A percentile compares a stretch with the other conserved stretches of the same genome.
Evolutionary conservation across 495 filamentous ascomycete genomes (phyloP).

Genomic region (Aspergillus heteromorphus): DNA sequence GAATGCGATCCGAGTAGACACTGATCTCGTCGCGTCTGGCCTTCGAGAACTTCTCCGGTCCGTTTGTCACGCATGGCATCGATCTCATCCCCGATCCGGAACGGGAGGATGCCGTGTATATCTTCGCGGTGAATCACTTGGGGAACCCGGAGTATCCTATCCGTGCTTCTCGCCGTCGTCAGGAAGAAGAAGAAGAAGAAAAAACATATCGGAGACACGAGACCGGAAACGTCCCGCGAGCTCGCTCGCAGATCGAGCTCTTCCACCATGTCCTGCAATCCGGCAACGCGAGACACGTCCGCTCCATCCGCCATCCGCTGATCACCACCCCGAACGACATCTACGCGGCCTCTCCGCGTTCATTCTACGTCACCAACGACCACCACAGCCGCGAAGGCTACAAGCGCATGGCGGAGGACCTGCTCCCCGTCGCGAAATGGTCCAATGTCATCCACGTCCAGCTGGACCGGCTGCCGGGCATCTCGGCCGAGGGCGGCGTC

Average conservation of each 20-base stretch:
- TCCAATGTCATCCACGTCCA: slow-evolving; percentile 33
- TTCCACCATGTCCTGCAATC: slow-evolving; percentile 48
- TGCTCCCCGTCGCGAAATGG: slow-evolving; percentile 33
- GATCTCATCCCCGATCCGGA: slow-evolving; percentile 47
- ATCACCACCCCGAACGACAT: slow-evolving; percentile 60
- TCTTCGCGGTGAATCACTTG: slow-evolving; percentile 57
- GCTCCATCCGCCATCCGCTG: slow-evolving; percentile 38
- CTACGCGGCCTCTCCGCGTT: slow-evolving; percentile 39
- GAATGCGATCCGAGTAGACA: no score
- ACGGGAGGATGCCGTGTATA: slow-evolving; percentile 45
- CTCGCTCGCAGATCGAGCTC: slow-evolving; percentile 52
- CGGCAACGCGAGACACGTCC: slow-evolving; percentile 31
- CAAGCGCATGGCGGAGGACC: slow-evolving; percentile 39
- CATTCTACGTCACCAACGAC: slow-evolving; percentile 58
- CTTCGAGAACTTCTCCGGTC: slow-evolving; percentile 46
- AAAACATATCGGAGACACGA: no score
- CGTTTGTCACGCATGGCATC: slow-evolving; percentile 58
- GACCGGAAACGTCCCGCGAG: slow-evolving; percentile 21
- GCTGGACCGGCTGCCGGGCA: slow-evolving; percentile 12
- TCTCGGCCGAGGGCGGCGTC: slow-evolving; percentile 27
- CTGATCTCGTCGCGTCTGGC: slow-evolving; percentile 41
- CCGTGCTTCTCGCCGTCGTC: no score
- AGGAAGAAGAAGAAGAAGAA: no score
- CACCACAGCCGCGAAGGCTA: slow-evolving; percentile 47
- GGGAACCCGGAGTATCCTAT: slow-evolving; percentile 42